Evolutionary conservation across 202 grass and related monocot genomes (phyloP).

Genomic region (Schoenoplectus tabernaemontani): DNA sequence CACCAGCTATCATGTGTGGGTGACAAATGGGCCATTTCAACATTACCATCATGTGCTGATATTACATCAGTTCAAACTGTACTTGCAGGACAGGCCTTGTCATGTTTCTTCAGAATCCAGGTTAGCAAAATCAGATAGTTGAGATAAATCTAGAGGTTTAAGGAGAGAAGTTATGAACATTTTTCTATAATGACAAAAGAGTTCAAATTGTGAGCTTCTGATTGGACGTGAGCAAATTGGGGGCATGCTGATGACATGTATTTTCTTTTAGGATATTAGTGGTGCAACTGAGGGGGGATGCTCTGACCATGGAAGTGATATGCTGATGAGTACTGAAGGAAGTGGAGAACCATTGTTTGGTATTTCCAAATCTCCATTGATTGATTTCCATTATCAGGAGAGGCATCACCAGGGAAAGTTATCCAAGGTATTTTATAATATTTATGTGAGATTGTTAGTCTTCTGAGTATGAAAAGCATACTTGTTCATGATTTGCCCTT

Average conservation of each 20-base stretch:
- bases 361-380: slow-evolving; percentile 62
- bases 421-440: slow-evolving; percentile 41
- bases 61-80: slow-evolving; percentile 54
- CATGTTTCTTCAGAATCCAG: slow-evolving; percentile 96
- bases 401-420: slow-evolving; percentile 66
- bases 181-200: neutral
- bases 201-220: slow-evolving; percentile 4
- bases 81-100: slow-evolving; percentile 55
- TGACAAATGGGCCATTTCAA: slow-evolving; percentile 64
- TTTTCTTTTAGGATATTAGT: slow-evolving; percentile 50
- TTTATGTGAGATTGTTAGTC: slow-evolving; percentile 6
- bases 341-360: slow-evolving; percentile 43
- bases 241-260: neutral
- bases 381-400: slow-evolving; percentile 85
- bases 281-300: slow-evolving; percentile 32
- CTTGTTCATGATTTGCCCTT: neutral
- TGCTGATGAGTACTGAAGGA: slow-evolving; percentile 37
- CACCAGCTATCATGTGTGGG: slow-evolving; percentile 82
- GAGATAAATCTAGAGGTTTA: slow-evolving; percentile 2
- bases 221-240: neutral
- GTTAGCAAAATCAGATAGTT: slow-evolving; percentile 27
- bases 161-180: neutral
- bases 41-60: slow-evolving; percentile 46
- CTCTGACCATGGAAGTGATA: slow-evolving; percentile 39
- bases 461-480: neutral